phyloP scores from a whole-genome alignment of 345 rosid species.

The Viola odorata region DNA sequence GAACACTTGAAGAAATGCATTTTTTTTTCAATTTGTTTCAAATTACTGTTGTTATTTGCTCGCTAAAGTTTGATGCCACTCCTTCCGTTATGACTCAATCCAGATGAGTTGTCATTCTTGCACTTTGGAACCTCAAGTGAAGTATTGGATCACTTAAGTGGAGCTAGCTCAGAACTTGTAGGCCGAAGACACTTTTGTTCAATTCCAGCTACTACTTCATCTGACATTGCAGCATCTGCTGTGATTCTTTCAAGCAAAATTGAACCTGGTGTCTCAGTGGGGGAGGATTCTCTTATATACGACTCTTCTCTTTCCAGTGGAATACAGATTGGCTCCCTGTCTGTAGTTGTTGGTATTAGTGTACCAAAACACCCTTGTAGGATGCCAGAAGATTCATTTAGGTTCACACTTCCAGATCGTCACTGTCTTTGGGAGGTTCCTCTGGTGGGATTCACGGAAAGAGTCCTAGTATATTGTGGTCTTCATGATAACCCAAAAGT shows the following conservation, averaged over 20 bases:
- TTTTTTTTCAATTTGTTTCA: slow-evolving; percentile 11
- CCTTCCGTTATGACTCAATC: slow-evolving; percentile 17
- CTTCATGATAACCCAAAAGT: slow-evolving; percentile 92
- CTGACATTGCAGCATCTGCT: slow-evolving; percentile 90
- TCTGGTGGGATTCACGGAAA: slow-evolving; percentile 54
- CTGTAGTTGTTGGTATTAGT: slow-evolving; percentile 78
- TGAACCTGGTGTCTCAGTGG: slow-evolving; percentile 77
- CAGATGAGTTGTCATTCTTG: slow-evolving; percentile 80
- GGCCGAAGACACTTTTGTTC: slow-evolving; percentile 94
- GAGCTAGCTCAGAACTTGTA: slow-evolving; percentile 66
- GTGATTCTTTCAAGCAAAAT: slow-evolving; percentile 83
- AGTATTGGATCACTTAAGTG: slow-evolving; percentile 86
- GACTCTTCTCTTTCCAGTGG: slow-evolving; percentile 64
- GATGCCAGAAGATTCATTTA: slow-evolving; percentile 32
- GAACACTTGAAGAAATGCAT: slow-evolving; percentile 4
- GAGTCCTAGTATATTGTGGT: slow-evolving; percentile 79
- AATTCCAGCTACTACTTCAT: slow-evolving; percentile 82
- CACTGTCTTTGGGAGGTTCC: slow-evolving; percentile 99
- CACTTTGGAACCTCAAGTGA: slow-evolving; percentile 99
- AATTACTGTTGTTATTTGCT: slow-evolving; percentile 7
- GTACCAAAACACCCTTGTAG: slow-evolving; percentile 40
- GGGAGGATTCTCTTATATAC: slow-evolving; percentile 91
- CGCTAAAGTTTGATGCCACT: too few relatives aligned
- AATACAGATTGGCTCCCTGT: slow-evolving; percentile 83
- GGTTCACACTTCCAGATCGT: slow-evolving; percentile 87